Percentiles rank a stretch among this genome's conserved stretches.
phyloP scores from a whole-genome alignment of 257 asterid species.

The Fraxinus quadrangulata region DNA sequence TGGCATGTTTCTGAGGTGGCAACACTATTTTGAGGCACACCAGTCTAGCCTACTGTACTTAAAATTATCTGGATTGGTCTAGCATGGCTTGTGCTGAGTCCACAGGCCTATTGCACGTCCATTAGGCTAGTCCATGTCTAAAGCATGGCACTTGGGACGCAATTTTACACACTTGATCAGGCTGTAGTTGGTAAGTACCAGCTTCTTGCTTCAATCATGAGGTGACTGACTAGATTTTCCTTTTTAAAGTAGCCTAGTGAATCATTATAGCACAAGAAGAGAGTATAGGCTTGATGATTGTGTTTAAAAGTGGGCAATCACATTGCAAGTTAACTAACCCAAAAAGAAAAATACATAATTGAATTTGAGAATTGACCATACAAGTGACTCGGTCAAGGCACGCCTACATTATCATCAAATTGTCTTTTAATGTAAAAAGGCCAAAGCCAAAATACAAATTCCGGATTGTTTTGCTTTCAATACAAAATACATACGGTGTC shows the following conservation, averaged over 20 bases:
- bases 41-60: background rate
- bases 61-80: no score
- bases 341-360: background rate
- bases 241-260: background rate
- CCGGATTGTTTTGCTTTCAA: slow-evolving; percentile 36
- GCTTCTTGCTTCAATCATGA: background rate
- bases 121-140: background rate
- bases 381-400: background rate
- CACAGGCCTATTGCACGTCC: background rate
- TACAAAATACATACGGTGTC: slow-evolving; percentile 29
- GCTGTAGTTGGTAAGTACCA: background rate
- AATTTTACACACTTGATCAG: background rate
- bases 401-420: background rate
- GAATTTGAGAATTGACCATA: background rate
- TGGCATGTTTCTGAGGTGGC: background rate
- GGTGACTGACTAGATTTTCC: background rate
- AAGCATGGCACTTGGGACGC: background rate
- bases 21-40: background rate
- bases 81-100: no score
- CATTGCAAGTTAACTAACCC: background rate
- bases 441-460: background rate
- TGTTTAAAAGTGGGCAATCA: background rate
- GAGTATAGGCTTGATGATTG: background rate
- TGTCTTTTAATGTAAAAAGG: background rate
- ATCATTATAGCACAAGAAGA: background rate